A percentile compares a stretch with the other conserved stretches of the same genome.
Evolutionary conservation across 768 basidiomycete species (phyloP).

Genomic region (Boletus insuetus): DNA sequence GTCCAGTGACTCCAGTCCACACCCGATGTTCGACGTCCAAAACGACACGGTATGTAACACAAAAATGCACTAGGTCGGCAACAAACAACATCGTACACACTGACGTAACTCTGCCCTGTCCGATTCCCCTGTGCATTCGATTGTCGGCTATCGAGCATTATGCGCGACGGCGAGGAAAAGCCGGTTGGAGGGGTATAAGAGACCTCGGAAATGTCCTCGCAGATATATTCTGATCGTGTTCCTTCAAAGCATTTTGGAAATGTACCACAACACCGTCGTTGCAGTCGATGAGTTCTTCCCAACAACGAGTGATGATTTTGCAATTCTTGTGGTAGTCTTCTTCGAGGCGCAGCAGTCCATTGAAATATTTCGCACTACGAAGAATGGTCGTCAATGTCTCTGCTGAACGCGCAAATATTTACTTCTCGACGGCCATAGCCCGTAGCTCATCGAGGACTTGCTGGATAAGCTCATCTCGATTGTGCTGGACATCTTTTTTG

Average conservation of each 20-base stretch:
- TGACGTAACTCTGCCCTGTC: background rate
- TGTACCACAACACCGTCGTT: slow-evolving; percentile 36
- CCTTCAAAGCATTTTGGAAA: slow-evolving; percentile 40
- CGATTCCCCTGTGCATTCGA: background rate
- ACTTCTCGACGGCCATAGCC: slow-evolving; percentile 38
- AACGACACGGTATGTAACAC: too few relatives aligned
- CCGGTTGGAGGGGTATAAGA: slow-evolving; percentile 36
- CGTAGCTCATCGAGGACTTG: slow-evolving; percentile 44
- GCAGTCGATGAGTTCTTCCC: slow-evolving; percentile 43
- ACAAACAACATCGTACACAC: too few relatives aligned
- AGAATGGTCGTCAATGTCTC: slow-evolving; percentile 1
- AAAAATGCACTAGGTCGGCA: too few relatives aligned
- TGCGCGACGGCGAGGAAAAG: slow-evolving; percentile 4
- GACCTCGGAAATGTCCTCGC: slow-evolving; percentile 49
- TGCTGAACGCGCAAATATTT: background rate
- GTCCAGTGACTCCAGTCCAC: too few relatives aligned
- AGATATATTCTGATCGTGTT: slow-evolving; percentile 48
- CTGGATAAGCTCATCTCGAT: slow-evolving; percentile 45
- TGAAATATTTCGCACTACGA: slow-evolving; percentile 49
- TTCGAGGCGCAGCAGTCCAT: slow-evolving; percentile 53
- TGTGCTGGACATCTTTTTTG: slow-evolving; percentile 42
- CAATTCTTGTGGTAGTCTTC: slow-evolving; percentile 48
- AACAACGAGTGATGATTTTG: slow-evolving; percentile 36
- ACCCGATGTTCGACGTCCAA: too few relatives aligned
- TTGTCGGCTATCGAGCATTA: slow-evolving; percentile 3